Evolutionary conservation across 2,329 filamentous ascomycete species (phyloP), one percentile per base, ranked within the genome.

Genomic region (Keithomyces neogunnii): DNA sequence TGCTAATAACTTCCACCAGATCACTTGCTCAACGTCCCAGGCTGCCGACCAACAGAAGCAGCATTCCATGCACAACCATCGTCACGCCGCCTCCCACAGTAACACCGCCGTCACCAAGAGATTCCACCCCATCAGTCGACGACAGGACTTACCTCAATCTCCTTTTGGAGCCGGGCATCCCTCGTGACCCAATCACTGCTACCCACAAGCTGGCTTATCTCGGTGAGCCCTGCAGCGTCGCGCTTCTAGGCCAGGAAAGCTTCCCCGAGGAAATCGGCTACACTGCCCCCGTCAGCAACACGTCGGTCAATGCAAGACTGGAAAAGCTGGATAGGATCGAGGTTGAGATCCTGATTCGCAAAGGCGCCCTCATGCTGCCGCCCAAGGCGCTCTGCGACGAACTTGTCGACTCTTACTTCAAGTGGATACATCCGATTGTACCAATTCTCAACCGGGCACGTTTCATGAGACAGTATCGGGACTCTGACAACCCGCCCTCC

Each of bases 141-240:
- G 86, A 86, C 57, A 80, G 81, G 53, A 89, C 85, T 39, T 95
- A 89, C 63, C 79, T 88, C 53, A 87, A 95, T 66, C 83, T 96
- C 51, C 73, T 81, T 63, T 95, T 96, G 88, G 96, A 96, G 73
- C 92, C 92, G 33, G 95, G 95, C 66, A 96, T 97, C 66, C 92
- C 90, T 3, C 80, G 92, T 52, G 92, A 92, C 3, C 92, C 92
- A 9, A 97, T 97, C 67, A 96, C 92, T 61, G 92, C 97, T 69
- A 90, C 92, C 38, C 92, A 92, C 44, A 81, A 92, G 53, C 92
- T 97, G 47, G 92, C 92, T 49, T 97, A 95, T 63, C 77, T 97
- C 2, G 92, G 92, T 56, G 92, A 97, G 68, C 96, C 92, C 0
- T 96, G 91, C n/a, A 97, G 96, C 66, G 75, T 97, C 53, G 95